Evolutionary conservation across 23 red algal genomes (phyloP).

Genomic region (Gracilaria vermiculophylla): DNA sequence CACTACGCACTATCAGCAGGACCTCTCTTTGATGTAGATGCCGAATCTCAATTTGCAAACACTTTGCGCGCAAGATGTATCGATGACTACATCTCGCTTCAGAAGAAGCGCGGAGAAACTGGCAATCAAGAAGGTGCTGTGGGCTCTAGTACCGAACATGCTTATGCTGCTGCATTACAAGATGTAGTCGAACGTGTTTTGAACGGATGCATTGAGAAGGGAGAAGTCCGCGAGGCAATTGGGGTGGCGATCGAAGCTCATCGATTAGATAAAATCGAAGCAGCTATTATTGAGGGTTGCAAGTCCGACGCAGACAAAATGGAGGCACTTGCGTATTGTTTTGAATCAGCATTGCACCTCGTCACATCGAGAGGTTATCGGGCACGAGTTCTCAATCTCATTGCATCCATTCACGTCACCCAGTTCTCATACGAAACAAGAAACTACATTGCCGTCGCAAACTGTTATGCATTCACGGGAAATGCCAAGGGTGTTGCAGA

Average conservation of each 20-base stretch:
- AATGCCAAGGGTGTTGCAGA: conserved; percentile 85
- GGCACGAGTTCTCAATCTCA: conserved; percentile 65
- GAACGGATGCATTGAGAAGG: conserved; percentile 74
- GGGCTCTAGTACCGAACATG: neutral
- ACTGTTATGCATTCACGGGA: conserved; percentile 77
- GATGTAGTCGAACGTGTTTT: conserved; percentile 85
- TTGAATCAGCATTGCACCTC: conserved; percentile 82
- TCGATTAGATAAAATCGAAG: conserved; percentile 77
- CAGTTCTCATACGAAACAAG: conserved; percentile 51
- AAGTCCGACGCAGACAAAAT: conserved; percentile 16
- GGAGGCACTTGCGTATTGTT: conserved; percentile 79
- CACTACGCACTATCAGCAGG: conserved; percentile 90
- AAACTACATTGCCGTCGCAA: conserved; percentile 74
- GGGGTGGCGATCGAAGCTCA: conserved; percentile 89
- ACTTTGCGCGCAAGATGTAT: conserved; percentile 91
- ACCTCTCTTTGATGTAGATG: conserved; percentile 76
- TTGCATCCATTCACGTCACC: conserved; percentile 54
- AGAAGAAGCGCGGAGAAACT: neutral
- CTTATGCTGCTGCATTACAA: conserved; percentile 58
- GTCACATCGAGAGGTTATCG: conserved; percentile 80
- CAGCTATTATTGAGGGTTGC: conserved; percentile 65
- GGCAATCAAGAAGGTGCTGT: neutral
- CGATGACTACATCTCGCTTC: conserved; percentile 83
- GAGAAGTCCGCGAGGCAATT: conserved; percentile 86
- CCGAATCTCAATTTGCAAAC: conserved; percentile 82